phyloP scores from a whole-genome alignment of 192 early-diverging fungal species.

The Pilobolus umbonatus region DNA sequence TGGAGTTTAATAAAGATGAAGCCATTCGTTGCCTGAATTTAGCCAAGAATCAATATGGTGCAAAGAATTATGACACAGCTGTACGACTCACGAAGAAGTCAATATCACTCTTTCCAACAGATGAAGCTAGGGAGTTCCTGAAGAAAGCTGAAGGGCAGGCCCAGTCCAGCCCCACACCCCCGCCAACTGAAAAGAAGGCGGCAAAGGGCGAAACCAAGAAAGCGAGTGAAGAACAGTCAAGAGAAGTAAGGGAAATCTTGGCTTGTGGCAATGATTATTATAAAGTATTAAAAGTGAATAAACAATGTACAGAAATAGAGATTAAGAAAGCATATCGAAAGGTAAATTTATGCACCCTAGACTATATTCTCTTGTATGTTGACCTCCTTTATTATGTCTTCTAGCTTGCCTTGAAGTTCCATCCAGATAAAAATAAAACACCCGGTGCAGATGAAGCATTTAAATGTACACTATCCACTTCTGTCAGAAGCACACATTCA shows the following conservation, averaged over 20 bases:
- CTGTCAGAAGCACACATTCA: no score
- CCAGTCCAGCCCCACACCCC: constrained; percentile 5
- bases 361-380: background rate
- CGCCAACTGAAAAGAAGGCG: background rate
- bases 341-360: constrained; percentile 35
- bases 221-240: constrained; percentile 73
- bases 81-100: constrained; percentile 84
- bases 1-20: constrained; percentile 88
- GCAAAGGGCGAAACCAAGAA: constrained; percentile 39
- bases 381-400: background rate
- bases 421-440: constrained; percentile 94
- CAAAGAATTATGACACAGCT: constrained; percentile 64
- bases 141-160: constrained; percentile 30
- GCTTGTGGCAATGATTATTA: constrained; percentile 78
- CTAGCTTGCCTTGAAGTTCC: constrained; percentile 85
- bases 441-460: constrained; percentile 96
- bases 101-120: constrained; percentile 70
- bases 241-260: constrained; percentile 75
- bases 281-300: constrained; percentile 70
- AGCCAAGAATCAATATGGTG: constrained; percentile 63
- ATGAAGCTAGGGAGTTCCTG: constrained; percentile 56
- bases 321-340: constrained; percentile 95
- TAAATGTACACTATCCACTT: constrained; percentile 78
- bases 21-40: constrained; percentile 72
- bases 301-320: constrained; percentile 70